phyloP scores from a whole-genome alignment of 768 basidiomycete species.

The Auriculariales sp. region DNA sequence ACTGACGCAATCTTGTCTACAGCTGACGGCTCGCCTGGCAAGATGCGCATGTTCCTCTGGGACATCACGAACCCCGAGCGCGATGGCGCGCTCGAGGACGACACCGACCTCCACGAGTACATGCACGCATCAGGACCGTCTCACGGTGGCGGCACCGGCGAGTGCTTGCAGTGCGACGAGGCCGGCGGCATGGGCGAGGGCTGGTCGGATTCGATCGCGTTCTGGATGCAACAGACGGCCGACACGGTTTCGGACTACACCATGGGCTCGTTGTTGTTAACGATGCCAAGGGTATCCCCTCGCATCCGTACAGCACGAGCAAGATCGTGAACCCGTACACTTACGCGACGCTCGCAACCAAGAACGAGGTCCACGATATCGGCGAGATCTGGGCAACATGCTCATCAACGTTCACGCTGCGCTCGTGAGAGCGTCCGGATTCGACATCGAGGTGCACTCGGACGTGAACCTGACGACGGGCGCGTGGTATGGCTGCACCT shows the following conservation, averaged over 20 bases:
- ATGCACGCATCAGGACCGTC: constrained; percentile 26
- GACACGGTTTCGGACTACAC: constrained; percentile 16
- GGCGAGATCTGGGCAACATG: too few species aligned
- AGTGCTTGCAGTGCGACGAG: constrained; percentile 49
- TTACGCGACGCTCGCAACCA: constrained; percentile 23
- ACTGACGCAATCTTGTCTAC: constrained; percentile 25
- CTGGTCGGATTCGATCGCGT: constrained; percentile 27
- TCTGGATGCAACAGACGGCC: neutral
- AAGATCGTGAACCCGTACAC: constrained; percentile 25
- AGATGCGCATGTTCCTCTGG: constrained; percentile 9
- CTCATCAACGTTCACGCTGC: too few species aligned
- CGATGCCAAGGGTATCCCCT: constrained; percentile 35
- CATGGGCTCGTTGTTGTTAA: constrained; percentile 26
- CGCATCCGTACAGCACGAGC: constrained; percentile 30
- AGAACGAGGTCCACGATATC: constrained; percentile 32
- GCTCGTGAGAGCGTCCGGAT: too few species aligned
- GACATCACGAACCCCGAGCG: constrained; percentile 30
- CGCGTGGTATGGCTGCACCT: too few species aligned
- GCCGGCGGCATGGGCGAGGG: constrained; percentile 58
- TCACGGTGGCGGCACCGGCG: constrained; percentile 41
- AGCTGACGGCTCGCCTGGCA: neutral
- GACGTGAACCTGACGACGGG: too few species aligned
- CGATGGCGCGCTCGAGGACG: constrained; percentile 43
- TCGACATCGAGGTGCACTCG: too few species aligned
- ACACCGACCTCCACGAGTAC: constrained; percentile 29